Percentiles rank a stretch among this genome's conserved stretches.
Conservation (phyloP, 495 filamentous ascomycete species). For the Penicillium salamii region DNA sequence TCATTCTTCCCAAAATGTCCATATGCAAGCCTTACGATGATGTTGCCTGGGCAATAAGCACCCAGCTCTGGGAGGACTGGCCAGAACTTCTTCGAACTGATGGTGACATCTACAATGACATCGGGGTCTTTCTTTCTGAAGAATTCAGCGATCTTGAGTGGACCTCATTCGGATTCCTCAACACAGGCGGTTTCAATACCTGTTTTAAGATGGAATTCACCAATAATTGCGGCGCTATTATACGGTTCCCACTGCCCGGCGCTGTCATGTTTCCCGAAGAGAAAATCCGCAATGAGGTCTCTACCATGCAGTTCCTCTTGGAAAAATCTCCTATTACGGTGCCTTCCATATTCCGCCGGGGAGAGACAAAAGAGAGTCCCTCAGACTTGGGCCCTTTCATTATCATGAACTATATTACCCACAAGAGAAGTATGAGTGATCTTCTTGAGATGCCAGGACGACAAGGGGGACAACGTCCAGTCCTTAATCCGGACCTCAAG, state of each 20-base stretch:
- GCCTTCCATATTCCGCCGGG: slow-evolving; percentile 35
- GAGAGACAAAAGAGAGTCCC: slow-evolving; percentile 17
- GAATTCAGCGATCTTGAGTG: too few relatives aligned
- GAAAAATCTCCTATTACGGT: slow-evolving; percentile 35
- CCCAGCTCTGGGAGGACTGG: too few relatives aligned
- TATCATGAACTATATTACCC: slow-evolving; percentile 34
- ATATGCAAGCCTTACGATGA: too few relatives aligned
- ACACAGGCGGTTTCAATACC: slow-evolving; percentile 18
- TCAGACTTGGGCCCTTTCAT: slow-evolving; percentile 39
- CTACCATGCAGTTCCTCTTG: slow-evolving; percentile 39
- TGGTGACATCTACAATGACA: too few relatives aligned
- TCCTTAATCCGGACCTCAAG: too few relatives aligned
- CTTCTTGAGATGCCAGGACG: too few relatives aligned
- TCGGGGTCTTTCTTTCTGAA: too few relatives aligned
- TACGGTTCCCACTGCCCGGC: slow-evolving; percentile 14
- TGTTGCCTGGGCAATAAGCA: too few relatives aligned
- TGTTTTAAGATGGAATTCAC: slow-evolving; percentile 11
- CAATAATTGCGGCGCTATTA: slow-evolving; percentile 1
- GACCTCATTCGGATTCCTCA: too few relatives aligned
- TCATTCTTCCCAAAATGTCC: too few relatives aligned
- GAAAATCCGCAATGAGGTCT: slow-evolving; percentile 39
- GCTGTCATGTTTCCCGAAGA: slow-evolving; percentile 30
- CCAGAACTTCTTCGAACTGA: too few relatives aligned
- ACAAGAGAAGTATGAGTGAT: slow-evolving; percentile 25
- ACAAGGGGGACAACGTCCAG: too few relatives aligned